Percentiles rank a stretch among this genome's conserved stretches.
These are phyloP conservation scores for Aspergillus homomorphus DNA, from an alignment of 495 filamentous ascomycete species.

Conservation along the genomic window DNA sequence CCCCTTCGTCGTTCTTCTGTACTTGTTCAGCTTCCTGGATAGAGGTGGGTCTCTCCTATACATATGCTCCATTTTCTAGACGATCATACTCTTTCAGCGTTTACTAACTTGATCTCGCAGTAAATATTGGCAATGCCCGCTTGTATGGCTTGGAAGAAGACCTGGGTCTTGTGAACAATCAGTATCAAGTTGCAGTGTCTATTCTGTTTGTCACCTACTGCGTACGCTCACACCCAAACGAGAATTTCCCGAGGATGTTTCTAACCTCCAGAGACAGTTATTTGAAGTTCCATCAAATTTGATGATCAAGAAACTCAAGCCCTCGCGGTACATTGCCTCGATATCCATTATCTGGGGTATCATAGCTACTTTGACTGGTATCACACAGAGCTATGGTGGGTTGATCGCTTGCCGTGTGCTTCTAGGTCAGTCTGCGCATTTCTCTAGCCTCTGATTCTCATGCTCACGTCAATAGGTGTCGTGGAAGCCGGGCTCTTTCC, in stretches of 20 bases:
- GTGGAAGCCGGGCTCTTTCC: constrained; percentile 55
- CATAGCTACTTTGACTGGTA: constrained; percentile 65
- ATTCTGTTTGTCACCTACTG: constrained; percentile 72
- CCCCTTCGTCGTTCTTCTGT: constrained; percentile 58
- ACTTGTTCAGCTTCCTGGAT: constrained; percentile 67
- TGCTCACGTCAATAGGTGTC: constrained; percentile 23
- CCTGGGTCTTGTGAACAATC: constrained; percentile 55
- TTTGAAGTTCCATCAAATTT: constrained; percentile 61
- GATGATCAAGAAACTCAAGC: constrained; percentile 75
- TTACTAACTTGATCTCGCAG: constrained; percentile 33
- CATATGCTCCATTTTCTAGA: constrained; percentile 5
- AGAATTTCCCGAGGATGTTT: neutral
- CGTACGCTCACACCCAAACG: constrained; percentile 28
- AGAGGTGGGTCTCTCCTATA: constrained; percentile 34
- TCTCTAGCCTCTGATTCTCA: neutral
- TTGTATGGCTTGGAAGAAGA: constrained; percentile 68
- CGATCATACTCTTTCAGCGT: neutral
- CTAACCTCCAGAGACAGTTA: constrained; percentile 21
- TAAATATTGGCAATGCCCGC: constrained; percentile 76
- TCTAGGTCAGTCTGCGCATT: constrained; percentile 33
- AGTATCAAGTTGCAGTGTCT: constrained; percentile 68
- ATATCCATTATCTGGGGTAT: constrained; percentile 66
- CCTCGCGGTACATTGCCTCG: constrained; percentile 64
- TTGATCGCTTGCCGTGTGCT: constrained; percentile 54
- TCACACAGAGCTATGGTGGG: constrained; percentile 56